Evolutionary conservation across 2,329 filamentous ascomycete species (phyloP), one percentile per base, ranked within the genome.

Genomic region (Phyllosticta capitalensis): DNA sequence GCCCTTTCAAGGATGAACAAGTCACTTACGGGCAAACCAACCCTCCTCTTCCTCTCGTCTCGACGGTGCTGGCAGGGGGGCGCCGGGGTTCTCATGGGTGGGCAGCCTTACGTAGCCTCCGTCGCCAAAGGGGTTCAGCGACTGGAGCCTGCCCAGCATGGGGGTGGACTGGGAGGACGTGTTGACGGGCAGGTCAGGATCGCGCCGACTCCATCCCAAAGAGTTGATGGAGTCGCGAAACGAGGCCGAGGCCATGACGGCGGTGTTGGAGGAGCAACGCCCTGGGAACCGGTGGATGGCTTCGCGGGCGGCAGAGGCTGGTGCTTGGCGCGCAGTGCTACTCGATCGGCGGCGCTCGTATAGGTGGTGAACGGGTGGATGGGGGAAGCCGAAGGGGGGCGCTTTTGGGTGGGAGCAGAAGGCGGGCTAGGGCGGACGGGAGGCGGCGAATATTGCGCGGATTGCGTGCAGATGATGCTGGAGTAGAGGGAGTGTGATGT

Each of bases 181-280:
- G 74, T 83, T 88, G 68, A 88, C 86, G 64, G 90, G 85, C 58
- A 88, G 78, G 69, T 95, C 89, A 64, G 83, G 74, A 61, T 91
- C 87, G 69, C 92, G 85, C 67, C 92, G 88, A 69, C 90, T 90
- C 94, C 94, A 97, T 63, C 94, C 94, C 68, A 97, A 77, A 61
- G 90, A 94, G 79, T 90, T 95, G 81, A 97, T 91, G 21, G 90
- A 95, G 75, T 96, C 90, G 72, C 92, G 85, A 75, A 99, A 97
- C 53, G 90, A 89, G 66, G 85, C 80, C 65, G 91, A 92, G 63
- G 92, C 88, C 92, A 96, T 96, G 63, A 62, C 73, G 53, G 62
- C 49, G 58, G 51, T 56, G 54, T 26, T n/a, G 53, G 49, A 38
- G n/a, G 52, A 24, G 30, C 48, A 28, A 38, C 21, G 57, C 17